Percentiles rank a stretch among this genome's conserved stretches.
Evolutionary conservation across 768 basidiomycete species (phyloP).

Genomic region (Lanmaoa rubissima): DNA sequence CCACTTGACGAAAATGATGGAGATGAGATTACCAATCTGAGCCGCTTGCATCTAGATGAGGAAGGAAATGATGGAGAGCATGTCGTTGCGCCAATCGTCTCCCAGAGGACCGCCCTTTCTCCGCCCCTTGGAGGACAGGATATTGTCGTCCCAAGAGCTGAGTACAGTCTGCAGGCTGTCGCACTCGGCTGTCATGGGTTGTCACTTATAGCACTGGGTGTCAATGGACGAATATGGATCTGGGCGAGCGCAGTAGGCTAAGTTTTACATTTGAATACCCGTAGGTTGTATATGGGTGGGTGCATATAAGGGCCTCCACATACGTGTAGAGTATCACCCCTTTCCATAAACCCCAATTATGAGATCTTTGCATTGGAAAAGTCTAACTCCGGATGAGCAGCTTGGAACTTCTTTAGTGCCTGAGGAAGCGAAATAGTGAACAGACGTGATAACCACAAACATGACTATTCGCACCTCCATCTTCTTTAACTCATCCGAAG

Average conservation of each 20-base stretch:
- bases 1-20: constrained; percentile 34
- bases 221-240: constrained; percentile 23
- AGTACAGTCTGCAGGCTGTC: constrained; percentile 37
- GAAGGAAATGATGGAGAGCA: constrained; percentile 25
- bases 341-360: constrained; percentile 30
- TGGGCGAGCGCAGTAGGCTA: constrained; percentile 25
- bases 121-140: constrained; percentile 22
- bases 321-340: neutral
- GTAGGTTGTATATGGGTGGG: neutral
- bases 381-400: constrained; percentile 88
- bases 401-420: constrained; percentile 88
- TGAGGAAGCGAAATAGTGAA: constrained; percentile 28
- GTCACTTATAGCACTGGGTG: constrained; percentile 23
- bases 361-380: constrained; percentile 91
- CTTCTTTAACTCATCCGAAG: constrained; percentile 92
- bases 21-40: constrained; percentile 20
- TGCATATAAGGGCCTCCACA: neutral
- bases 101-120: constrained; percentile 12
- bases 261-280: neutral
- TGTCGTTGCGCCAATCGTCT: neutral
- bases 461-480: constrained; percentile 58
- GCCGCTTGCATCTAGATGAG: constrained; percentile 29
- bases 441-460: neutral
- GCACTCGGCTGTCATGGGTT: constrained; percentile 44
- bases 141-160: constrained; percentile 16